A percentile compares a stretch with the other conserved stretches of the same genome.
Conservation (phyloP, 2,329 filamentous ascomycete species). For the Aspergillus terreus region DNA sequence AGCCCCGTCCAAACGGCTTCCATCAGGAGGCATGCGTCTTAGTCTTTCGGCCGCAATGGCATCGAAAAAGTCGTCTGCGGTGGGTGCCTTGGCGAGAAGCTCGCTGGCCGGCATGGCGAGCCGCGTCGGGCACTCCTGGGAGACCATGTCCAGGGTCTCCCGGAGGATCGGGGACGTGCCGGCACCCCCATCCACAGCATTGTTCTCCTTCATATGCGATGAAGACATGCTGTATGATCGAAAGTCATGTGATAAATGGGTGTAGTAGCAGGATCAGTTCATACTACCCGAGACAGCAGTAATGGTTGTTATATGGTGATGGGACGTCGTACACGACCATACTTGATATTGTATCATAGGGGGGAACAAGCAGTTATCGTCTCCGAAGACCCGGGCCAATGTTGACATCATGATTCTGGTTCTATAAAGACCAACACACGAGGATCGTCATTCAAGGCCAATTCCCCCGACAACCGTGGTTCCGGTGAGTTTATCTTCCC, state of each 20-base stretch:
- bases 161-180: constrained; percentile 25
- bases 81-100: constrained; percentile 26
- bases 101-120: constrained; percentile 24
- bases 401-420: constrained; percentile 15
- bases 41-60: constrained; percentile 34
- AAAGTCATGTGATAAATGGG: not conserved
- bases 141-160: constrained; percentile 25
- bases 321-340: not conserved
- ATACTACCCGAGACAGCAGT: not conserved
- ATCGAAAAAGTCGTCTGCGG: constrained; percentile 31
- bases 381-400: constrained; percentile 5
- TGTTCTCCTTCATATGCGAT: constrained; percentile 4
- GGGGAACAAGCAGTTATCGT: not conserved
- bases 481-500: constrained; percentile 1
- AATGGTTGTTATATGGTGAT: not conserved
- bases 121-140: constrained; percentile 28
- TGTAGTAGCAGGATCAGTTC: not conserved
- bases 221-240: constrained; percentile 15
- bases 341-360: not conserved
- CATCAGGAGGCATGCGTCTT: constrained; percentile 38
- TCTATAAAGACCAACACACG: not conserved
- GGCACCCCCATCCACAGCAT: constrained; percentile 14
- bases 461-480: constrained; percentile 5
- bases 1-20: constrained; percentile 38
- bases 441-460: constrained; percentile 7